phyloP scores from a whole-genome alignment of 495 filamentous ascomycete species.

The Astrothelium subdiscretum region DNA sequence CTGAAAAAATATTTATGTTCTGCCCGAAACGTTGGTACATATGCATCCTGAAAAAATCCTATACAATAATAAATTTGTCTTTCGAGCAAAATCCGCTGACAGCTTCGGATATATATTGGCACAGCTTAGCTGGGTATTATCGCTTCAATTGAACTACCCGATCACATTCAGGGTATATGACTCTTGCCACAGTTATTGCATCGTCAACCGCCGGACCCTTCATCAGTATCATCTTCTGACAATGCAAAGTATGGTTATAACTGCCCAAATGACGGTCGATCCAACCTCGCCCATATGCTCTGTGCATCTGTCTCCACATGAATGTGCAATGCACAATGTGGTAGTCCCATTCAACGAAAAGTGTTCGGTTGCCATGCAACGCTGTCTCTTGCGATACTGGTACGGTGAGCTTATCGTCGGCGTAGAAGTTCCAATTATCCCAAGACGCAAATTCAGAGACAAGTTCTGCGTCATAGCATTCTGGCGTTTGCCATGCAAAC shows the following conservation, averaged over 20 bases:
- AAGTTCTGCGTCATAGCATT: not conserved
- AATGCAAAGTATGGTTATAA: not conserved
- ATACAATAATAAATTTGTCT: too few relatives aligned
- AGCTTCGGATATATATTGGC: too few relatives aligned
- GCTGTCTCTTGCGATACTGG: not conserved
- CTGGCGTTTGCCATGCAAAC: slow-evolving; percentile 3
- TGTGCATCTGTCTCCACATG: slow-evolving; percentile 2
- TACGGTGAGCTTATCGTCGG: slow-evolving; percentile 1
- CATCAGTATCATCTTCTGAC: slow-evolving; percentile 3
- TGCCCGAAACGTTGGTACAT: too few relatives aligned
- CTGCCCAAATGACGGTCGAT: slow-evolving; percentile 1
- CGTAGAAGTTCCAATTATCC: slow-evolving; percentile 1
- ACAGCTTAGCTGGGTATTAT: not conserved
- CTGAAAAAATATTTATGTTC: too few relatives aligned
- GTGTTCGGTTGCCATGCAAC: slow-evolving; percentile 3
- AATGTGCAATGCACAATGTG: slow-evolving; percentile 3
- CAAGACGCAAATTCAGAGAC: slow-evolving; percentile 1
- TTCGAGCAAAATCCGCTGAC: too few relatives aligned
- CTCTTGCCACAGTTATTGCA: slow-evolving; percentile 2
- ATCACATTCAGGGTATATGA: slow-evolving; percentile 2
- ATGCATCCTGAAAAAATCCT: too few relatives aligned
- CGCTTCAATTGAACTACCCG: not conserved
- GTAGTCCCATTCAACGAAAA: slow-evolving; percentile 2
- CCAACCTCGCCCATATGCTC: slow-evolving; percentile 1
- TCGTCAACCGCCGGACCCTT: not conserved